These are phyloP conservation scores for Meripilus lineatus DNA, from an alignment of 1,284 basidiomycete species.

Conservation along the genomic window DNA sequence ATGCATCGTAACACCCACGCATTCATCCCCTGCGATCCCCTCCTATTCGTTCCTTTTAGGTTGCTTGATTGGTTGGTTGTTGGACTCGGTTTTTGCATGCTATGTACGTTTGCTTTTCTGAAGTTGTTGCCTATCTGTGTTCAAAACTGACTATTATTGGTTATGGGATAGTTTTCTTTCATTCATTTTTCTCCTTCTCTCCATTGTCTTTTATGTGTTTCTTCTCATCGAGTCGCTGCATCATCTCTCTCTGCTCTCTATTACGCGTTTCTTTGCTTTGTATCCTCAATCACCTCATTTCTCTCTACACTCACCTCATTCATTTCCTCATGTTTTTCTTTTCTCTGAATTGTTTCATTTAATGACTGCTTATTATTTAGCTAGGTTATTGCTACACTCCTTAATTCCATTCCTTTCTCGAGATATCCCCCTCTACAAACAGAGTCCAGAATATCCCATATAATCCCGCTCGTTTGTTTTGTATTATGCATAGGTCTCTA, in stretches of 20 bases:
- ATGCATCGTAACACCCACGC: neutral
- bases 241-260: neutral
- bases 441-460: no score
- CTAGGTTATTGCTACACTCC: constrained; percentile 7
- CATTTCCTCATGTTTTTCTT: constrained; percentile 2
- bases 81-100: neutral
- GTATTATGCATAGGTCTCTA: no score
- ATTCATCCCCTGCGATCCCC: neutral
- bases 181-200: neutral
- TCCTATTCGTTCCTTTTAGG: neutral
- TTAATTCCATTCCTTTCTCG: neutral
- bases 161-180: neutral
- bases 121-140: neutral
- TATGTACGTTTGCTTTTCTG: neutral
- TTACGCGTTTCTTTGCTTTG: neutral
- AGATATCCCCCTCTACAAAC: no score
- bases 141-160: no score
- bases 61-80: neutral
- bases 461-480: no score
- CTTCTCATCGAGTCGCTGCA: neutral
- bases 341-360: neutral
- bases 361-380: constrained; percentile 7
- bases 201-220: neutral
- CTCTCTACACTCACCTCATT: neutral
- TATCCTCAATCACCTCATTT: neutral